Base-by-base conservation (phyloP, 768 basidiomycete genomes). In the Lentinus brumalis region DNA sequence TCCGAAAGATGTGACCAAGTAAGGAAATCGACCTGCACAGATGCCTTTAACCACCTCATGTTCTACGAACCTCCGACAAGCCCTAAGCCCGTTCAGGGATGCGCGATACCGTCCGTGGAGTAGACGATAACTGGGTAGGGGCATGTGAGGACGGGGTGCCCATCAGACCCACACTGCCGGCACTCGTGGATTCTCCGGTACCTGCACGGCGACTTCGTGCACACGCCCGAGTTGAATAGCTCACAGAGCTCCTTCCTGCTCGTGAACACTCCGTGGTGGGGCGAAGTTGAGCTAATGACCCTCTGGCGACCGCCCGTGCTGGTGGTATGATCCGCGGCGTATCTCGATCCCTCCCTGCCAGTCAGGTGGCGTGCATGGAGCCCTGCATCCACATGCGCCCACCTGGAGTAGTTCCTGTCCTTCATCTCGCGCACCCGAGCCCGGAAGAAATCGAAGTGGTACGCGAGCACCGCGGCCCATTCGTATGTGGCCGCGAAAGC, bases 371-470 rank as follows among this genome's bases (percentile, higher is more conserved):
- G 44, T 9, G 4, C 44, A 21, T 45, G 44, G 14, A 45, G 44
- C 44, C 15, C 44, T 4, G 21, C 44, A 16, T 45, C n/a, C n/a
- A 45, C 44, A 12, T 45, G n/a, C n/a, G n/a, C 44, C 44, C 44
- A 45, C 44, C 44, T 16, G 15, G 50, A 6, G 50, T 16, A 35
- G 30, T 15, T 14, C 31, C 47, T 26, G 8, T 6, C 26, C 47
- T 15, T 15, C 47, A 50, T 50, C 21, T 50, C 47, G 14, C 14
- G 26, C 26, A 29, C 14, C 26, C 26, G 47, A 10, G 29, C 21
- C 18, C 47, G 47, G 47, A 29, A 26, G 47, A 50, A 50, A 26
- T 50, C 47, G 16, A 50, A 50, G 47, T 50, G 47, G 47, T 50
- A 50, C 47, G 47, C 47, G 26, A 50, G 47, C 26, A 50, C 47